These are phyloP conservation scores for Corylus avellana DNA, from an alignment of 306 rosid genomes.

Conservation along the genomic window DNA sequence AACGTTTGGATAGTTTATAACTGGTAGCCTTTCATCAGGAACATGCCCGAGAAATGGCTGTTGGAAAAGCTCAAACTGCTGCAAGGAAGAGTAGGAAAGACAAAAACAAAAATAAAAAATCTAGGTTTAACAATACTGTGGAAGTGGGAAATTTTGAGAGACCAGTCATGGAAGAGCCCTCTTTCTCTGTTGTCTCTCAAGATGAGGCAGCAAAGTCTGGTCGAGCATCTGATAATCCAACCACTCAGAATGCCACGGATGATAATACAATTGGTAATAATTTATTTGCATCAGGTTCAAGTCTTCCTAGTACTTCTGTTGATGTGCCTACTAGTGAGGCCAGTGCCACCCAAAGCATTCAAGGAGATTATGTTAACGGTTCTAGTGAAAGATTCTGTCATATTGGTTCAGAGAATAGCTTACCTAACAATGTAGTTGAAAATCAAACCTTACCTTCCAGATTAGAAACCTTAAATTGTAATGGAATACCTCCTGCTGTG, in stretches of 20 bases:
- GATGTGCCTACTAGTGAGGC: slow-evolving; percentile 39
- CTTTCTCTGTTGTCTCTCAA: slow-evolving; percentile 47
- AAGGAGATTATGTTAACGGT: slow-evolving; percentile 38
- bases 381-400: slow-evolving; percentile 34
- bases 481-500: slow-evolving; percentile 35
- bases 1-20: slow-evolving; percentile 52
- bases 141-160: slow-evolving; percentile 40
- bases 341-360: slow-evolving; percentile 37
- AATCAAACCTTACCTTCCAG: slow-evolving; percentile 36
- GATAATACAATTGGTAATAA: slow-evolving; percentile 39
- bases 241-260: slow-evolving; percentile 34
- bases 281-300: slow-evolving; percentile 45
- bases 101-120: slow-evolving; percentile 56
- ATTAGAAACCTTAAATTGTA: slow-evolving; percentile 42
- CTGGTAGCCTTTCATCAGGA: slow-evolving; percentile 66
- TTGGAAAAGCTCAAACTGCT: slow-evolving; percentile 56
- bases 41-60: slow-evolving; percentile 36
- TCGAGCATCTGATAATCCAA: slow-evolving; percentile 34
- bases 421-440: slow-evolving; percentile 36
- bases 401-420: slow-evolving; percentile 34
- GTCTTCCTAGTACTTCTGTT: slow-evolving; percentile 36
- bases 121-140: slow-evolving; percentile 30
- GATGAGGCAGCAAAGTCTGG: slow-evolving; percentile 38
- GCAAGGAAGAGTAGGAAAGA: slow-evolving; percentile 63
- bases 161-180: slow-evolving; percentile 40